A percentile compares a stretch with the other conserved stretches of the same genome.
phyloP scores from a whole-genome alignment of 306 rosid species.

The Argentina anserina region DNA sequence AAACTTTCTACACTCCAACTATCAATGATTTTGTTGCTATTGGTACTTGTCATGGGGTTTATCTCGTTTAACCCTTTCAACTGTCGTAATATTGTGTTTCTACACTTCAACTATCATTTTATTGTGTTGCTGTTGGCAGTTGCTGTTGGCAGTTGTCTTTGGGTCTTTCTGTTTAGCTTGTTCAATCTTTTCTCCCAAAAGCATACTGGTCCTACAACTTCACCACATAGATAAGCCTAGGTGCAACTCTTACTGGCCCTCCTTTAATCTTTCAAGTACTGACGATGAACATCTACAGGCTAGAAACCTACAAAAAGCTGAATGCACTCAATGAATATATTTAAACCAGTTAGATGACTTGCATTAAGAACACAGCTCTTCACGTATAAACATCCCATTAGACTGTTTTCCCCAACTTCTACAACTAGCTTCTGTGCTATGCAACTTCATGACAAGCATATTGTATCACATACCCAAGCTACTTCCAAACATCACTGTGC shows the following conservation, averaged over 20 bases:
- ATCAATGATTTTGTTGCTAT: too few relatives aligned
- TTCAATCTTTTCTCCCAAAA: not conserved
- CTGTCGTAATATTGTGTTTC: too few relatives aligned
- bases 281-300: not conserved
- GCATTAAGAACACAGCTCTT: not conserved
- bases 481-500: not conserved
- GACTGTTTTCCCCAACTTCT: not conserved
- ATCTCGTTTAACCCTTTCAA: too few relatives aligned
- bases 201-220: not conserved
- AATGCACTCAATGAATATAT: not conserved
- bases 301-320: not conserved
- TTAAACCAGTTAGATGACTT: not conserved
- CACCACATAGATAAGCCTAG: not conserved
- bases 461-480: not conserved
- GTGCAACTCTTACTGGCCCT: not conserved
- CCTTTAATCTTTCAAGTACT: not conserved
- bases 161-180: not conserved
- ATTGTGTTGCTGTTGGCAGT: not conserved
- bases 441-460: not conserved
- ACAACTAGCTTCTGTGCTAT: not conserved
- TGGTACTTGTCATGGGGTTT: too few relatives aligned
- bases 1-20: too few relatives aligned
- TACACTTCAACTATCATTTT: not conserved
- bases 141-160: not conserved
- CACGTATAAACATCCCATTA: not conserved